Conservation (phyloP, 169 alveolate genomes). For the Prorocentrum cordatum region DNA sequence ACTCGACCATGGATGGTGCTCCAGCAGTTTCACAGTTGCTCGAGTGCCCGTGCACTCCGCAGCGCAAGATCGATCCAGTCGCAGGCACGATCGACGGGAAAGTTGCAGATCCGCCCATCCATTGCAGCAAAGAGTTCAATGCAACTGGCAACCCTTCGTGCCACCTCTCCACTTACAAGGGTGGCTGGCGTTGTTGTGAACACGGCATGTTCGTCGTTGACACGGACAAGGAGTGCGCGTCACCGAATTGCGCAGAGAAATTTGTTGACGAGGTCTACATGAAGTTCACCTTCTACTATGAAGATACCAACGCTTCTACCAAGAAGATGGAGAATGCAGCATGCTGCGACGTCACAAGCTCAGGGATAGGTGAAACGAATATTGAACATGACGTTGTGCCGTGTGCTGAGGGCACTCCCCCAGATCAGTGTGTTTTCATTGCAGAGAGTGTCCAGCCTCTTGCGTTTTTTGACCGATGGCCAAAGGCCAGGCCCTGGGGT, state of each 20-base stretch:
- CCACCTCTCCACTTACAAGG: slow-evolving; percentile 22
- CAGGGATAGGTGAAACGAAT: slow-evolving; percentile 10
- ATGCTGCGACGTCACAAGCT: slow-evolving; percentile 48
- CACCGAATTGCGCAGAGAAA: slow-evolving; percentile 34
- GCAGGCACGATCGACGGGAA: slow-evolving; percentile 33
- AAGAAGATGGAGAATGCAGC: slow-evolving; percentile 24
- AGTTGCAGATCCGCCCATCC: slow-evolving; percentile 23
- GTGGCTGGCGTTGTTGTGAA: slow-evolving; percentile 68
- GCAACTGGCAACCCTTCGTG: slow-evolving; percentile 60
- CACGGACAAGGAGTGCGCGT: slow-evolving; percentile 51
- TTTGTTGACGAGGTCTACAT: slow-evolving; percentile 29
- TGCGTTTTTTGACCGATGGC: slow-evolving; percentile 2
- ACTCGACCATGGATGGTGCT: background rate
- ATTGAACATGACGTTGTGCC: slow-evolving; percentile 43
- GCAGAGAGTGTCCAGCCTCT: slow-evolving; percentile 45
- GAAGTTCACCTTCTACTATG: slow-evolving; percentile 57
- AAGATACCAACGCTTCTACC: slow-evolving; percentile 10
- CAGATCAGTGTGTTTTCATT: slow-evolving; percentile 7
- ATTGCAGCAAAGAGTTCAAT: slow-evolving; percentile 22
- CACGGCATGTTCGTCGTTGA: slow-evolving; percentile 35
- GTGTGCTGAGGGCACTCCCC: slow-evolving; percentile 28
- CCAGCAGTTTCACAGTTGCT: background rate
- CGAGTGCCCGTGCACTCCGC: slow-evolving; percentile 68
- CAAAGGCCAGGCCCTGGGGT: slow-evolving; percentile 29
- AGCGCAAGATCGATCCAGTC: slow-evolving; percentile 53